phyloP scores from a whole-genome alignment of 1,139 yeast genomes.

The Blastobotrys aristatus region DNA sequence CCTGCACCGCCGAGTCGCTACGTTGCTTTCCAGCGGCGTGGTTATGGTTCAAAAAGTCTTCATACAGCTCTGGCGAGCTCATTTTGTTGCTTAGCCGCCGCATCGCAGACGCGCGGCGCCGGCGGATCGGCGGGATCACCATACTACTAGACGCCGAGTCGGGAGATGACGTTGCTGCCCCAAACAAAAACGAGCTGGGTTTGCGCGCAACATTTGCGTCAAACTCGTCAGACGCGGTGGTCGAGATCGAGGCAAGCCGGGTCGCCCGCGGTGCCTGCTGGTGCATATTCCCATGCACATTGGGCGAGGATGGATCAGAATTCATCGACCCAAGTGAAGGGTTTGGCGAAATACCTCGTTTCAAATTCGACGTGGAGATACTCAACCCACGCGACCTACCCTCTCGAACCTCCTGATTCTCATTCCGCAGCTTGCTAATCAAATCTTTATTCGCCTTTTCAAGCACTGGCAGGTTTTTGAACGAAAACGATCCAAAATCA shows the following conservation, averaged over 20 bases:
- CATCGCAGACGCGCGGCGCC: conserved; percentile 1
- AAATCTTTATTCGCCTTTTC: conserved; percentile 95
- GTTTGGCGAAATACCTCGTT: conserved; percentile 9
- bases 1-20: conserved; percentile 20
- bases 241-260: neutral
- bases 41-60: conserved; percentile 27
- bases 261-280: too few species aligned
- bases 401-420: conserved; percentile 52
- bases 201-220: neutral
- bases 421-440: conserved; percentile 76
- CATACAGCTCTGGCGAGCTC: conserved; percentile 29
- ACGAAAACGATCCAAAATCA: conserved; percentile 92
- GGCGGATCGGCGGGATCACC: neutral
- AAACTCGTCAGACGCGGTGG: conserved; percentile 4
- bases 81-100: conserved; percentile 27
- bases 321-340: conserved; percentile 7
- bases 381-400: conserved; percentile 28
- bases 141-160: neutral
- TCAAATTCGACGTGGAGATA: conserved; percentile 17
- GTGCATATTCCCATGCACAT: neutral
- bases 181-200: neutral
- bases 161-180: neutral
- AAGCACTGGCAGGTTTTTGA: conserved; percentile 79
- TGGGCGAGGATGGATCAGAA: conserved; percentile 4
- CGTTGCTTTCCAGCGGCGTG: conserved; percentile 14